Evolutionary conservation across 2,329 filamentous ascomycete species (phyloP).

Genomic region (Botrytis pseudocinerea): DNA sequence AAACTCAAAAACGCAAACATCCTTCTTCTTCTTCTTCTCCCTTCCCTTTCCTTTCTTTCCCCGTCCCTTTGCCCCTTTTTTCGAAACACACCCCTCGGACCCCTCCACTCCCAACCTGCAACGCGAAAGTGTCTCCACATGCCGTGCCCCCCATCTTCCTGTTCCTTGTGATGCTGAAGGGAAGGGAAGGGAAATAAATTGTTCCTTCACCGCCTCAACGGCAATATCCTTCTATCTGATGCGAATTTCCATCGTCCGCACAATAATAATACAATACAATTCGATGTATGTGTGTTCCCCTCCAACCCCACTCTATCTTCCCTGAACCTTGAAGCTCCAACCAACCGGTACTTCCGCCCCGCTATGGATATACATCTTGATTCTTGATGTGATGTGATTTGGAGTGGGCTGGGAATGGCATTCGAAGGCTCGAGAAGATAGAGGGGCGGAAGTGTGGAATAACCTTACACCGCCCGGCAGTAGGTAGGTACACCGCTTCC

Average conservation of each 20-base stretch:
- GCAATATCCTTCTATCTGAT: neutral
- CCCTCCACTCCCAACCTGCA: neutral
- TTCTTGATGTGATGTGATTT: neutral
- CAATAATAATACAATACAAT: neutral
- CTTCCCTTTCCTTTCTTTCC: accelerated
- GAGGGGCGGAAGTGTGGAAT: neutral
- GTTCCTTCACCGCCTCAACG: neutral
- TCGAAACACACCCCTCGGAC: neutral
- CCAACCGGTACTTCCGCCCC: neutral
- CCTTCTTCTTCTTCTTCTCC: neutral
- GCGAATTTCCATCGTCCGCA: neutral
- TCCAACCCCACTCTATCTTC: neutral
- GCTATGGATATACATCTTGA: neutral
- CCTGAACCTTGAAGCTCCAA: neutral
- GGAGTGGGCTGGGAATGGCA: neutral
- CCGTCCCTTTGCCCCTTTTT: neutral
- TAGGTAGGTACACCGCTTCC: conserved; percentile 5
- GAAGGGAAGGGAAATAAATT: neutral
- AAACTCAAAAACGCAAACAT: neutral
- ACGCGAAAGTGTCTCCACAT: neutral
- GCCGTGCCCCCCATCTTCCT: conserved; percentile 4
- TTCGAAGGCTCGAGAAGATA: neutral
- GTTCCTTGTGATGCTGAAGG: neutral
- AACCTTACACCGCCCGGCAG: conserved; percentile 10
- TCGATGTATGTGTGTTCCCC: neutral